Conservation (phyloP, 2,329 filamentous ascomycete genomes). For the Capronia epimyces region DNA sequence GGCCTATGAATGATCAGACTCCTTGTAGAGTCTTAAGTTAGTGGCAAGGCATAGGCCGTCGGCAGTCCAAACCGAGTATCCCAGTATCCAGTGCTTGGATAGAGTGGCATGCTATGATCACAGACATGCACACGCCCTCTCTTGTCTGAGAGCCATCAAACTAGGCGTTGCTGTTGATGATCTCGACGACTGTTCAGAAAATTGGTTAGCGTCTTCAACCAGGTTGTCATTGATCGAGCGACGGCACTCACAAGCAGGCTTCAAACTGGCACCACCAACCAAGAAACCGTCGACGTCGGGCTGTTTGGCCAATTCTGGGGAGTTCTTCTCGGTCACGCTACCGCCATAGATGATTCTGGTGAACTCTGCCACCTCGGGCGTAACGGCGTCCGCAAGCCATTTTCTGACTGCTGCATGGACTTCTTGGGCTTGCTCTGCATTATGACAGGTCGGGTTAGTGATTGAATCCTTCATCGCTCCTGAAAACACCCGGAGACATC, state of each 20-base stretch:
- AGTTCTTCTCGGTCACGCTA: conserved; percentile 98
- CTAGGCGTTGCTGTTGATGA: conserved; percentile 59
- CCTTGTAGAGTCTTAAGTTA: too few species aligned
- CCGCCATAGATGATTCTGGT: conserved; percentile 95
- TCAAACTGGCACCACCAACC: conserved; percentile 91
- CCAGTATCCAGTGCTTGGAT: not conserved
- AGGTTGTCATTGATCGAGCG: not conserved
- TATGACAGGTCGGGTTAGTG: conserved; percentile 3
- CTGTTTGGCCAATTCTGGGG: conserved; percentile 84
- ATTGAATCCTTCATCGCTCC: not conserved
- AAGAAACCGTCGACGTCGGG: conserved; percentile 96
- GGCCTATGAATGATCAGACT: too few species aligned
- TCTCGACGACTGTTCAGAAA: conserved; percentile 53
- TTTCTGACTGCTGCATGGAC: conserved; percentile 86
- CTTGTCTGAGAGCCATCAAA: not conserved
- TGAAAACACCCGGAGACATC: not conserved
- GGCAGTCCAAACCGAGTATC: too few species aligned
- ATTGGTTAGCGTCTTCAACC: conserved; percentile 19
- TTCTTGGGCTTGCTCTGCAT: conserved; percentile 77
- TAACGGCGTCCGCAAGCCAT: conserved; percentile 72
- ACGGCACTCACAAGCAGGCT: conserved; percentile 73
- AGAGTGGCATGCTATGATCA: not conserved
- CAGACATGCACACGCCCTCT: not conserved
- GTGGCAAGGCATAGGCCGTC: too few species aligned
- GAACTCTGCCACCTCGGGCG: conserved; percentile 72